phyloP scores from a whole-genome alignment of 2,329 filamentous ascomycete species.

The Aureobasidium vineae region DNA sequence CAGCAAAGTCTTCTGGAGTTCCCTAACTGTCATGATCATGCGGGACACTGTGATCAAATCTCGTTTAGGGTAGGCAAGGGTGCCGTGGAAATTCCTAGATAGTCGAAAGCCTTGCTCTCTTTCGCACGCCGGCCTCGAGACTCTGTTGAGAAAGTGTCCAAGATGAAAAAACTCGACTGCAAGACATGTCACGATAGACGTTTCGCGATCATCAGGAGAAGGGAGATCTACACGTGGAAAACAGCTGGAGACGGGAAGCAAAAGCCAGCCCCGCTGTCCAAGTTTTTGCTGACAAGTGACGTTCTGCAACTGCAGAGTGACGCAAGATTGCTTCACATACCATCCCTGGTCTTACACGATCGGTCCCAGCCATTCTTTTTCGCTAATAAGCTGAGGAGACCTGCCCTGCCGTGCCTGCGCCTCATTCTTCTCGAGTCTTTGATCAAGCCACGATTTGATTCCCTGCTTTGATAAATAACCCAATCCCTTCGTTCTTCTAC shows the following conservation, averaged over 20 bases:
- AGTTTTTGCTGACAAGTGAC: not conserved
- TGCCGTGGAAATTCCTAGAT: too few species aligned
- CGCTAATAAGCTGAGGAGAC: not conserved
- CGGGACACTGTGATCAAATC: not conserved
- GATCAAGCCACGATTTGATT: constrained; percentile 14
- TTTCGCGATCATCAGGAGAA: constrained; percentile 5
- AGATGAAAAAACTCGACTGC: not conserved
- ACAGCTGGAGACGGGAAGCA: not conserved
- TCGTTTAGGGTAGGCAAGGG: not conserved
- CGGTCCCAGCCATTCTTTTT: constrained; percentile 20
- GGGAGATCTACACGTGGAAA: not conserved
- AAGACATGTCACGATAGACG: not conserved
- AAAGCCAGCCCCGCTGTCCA: constrained; percentile 9
- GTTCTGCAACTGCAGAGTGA: not conserved
- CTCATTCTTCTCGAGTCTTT: constrained; percentile 10
- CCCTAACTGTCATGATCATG: not conserved
- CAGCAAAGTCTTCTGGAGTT: not conserved
- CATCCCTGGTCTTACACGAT: not conserved
- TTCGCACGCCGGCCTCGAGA: not conserved
- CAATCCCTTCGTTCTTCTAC: not conserved
- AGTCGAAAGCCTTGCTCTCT: not conserved
- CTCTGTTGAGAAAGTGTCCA: not conserved
- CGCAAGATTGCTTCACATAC: constrained; percentile 6
- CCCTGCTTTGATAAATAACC: constrained; percentile 6
- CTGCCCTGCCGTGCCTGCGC: constrained; percentile 10